Evolutionary conservation across 495 filamentous ascomycete species (phyloP).

Genomic region (Neurospora sp.): DNA sequence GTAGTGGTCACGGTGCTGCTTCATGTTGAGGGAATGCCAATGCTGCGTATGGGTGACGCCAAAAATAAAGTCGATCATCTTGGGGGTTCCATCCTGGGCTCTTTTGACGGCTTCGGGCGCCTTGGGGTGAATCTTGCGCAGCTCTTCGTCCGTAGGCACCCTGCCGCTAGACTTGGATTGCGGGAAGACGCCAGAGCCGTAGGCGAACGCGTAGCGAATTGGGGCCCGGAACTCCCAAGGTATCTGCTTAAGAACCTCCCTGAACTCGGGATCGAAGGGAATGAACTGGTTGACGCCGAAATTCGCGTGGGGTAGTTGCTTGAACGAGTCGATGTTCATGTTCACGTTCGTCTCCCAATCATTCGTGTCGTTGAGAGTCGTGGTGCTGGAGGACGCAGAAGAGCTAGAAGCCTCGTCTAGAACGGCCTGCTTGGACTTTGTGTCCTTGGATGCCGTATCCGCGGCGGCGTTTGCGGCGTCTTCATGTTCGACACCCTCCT

Average conservation of each 20-base stretch:
- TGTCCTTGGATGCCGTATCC: conserved; percentile 12
- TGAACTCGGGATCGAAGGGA: conserved; percentile 86
- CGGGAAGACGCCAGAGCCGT: conserved; percentile 92
- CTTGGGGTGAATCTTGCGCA: conserved; percentile 60
- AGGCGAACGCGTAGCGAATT: conserved; percentile 92
- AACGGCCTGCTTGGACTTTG: conserved; percentile 14
- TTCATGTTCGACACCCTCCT: conserved; percentile 13
- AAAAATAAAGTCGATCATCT: conserved; percentile 98
- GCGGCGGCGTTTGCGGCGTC: conserved; percentile 16
- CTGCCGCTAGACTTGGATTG: conserved; percentile 48
- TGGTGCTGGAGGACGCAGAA: conserved; percentile 16
- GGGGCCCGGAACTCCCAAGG: conserved; percentile 90
- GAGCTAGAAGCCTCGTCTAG: conserved; percentile 17
- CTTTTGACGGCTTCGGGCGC: conserved; percentile 66
- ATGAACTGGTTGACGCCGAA: conserved; percentile 96
- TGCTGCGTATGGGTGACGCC: conserved; percentile 92
- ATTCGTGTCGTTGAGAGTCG: conserved; percentile 23
- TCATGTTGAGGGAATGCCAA: conserved; percentile 88
- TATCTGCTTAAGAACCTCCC: conserved; percentile 76
- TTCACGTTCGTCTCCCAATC: conserved; percentile 77
- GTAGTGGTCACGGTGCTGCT: conserved; percentile 86
- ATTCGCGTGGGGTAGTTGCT: conserved; percentile 75
- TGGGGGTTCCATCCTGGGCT: conserved; percentile 74
- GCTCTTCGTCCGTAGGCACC: conserved; percentile 39
- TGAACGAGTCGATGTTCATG: conserved; percentile 65